phyloP scores from a whole-genome alignment of 192 early-diverging fungal genomes.

The Pilaira anomala region DNA sequence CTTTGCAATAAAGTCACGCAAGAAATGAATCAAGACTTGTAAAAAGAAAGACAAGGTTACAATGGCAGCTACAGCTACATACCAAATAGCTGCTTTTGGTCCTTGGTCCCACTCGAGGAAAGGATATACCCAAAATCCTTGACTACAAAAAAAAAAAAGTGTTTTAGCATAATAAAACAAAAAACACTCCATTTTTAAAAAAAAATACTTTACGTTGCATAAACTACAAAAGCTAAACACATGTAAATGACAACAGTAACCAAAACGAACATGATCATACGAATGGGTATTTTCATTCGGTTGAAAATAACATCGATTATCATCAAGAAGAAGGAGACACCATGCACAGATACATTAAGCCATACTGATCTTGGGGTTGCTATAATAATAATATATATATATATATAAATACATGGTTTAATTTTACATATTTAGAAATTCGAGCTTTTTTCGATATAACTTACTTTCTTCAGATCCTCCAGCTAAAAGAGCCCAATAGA shows the following conservation, averaged over 20 bases:
- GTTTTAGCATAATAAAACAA: not conserved
- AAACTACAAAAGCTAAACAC: constrained; percentile 30
- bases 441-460: too few relatives aligned
- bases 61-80: constrained; percentile 24
- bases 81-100: constrained; percentile 27
- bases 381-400: too few relatives aligned
- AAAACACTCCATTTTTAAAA: too few relatives aligned
- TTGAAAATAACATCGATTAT: constrained; percentile 33
- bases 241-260: constrained; percentile 25
- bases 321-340: constrained; percentile 33
- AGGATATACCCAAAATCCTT: constrained; percentile 32
- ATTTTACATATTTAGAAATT: too few relatives aligned
- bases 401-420: too few relatives aligned
- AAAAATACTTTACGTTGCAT: constrained; percentile 27
- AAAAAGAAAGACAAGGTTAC: constrained; percentile 29
- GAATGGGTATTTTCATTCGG: constrained; percentile 22
- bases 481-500: constrained; percentile 31
- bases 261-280: constrained; percentile 19
- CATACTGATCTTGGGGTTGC: not conserved
- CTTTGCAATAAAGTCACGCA: constrained; percentile 30
- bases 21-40: constrained; percentile 20
- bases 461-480: not conserved
- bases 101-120: constrained; percentile 37
- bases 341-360: constrained; percentile 28
- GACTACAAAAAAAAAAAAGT: constrained; percentile 11